Percentiles rank a stretch among this genome's conserved stretches.
Evolutionary conservation across 2,329 filamentous ascomycete genomes (phyloP).

Genomic region (Alternaria sp.): DNA sequence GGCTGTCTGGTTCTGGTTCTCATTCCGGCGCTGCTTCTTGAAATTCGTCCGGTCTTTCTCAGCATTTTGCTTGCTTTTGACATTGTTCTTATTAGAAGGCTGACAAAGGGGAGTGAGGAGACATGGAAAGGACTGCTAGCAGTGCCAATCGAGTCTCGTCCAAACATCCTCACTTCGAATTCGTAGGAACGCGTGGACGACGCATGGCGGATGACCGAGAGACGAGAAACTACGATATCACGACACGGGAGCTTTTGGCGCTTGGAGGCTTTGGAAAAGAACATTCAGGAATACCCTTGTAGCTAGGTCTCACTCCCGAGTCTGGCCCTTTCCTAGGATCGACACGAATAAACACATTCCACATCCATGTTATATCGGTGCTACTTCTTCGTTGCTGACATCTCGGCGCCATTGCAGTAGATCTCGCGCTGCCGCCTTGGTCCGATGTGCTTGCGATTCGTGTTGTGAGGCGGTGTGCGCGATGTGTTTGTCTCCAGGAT

Average conservation of each 20-base stretch:
- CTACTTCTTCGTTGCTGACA: slow-evolving; percentile 1
- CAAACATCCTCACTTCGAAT: neutral
- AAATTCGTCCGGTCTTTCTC: neutral
- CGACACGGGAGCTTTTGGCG: neutral
- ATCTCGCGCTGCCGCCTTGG: neutral
- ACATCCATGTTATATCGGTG: neutral
- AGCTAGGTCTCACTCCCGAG: neutral
- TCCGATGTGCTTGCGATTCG: slow-evolving; percentile 1
- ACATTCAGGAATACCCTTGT: neutral
- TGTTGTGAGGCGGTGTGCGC: slow-evolving; percentile 6
- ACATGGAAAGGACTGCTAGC: slow-evolving; percentile 4
- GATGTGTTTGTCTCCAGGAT: neutral
- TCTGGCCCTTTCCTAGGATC: neutral
- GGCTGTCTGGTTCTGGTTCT: slow-evolving; percentile 15
- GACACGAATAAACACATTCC: neutral
- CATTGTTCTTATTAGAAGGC: slow-evolving; percentile 6
- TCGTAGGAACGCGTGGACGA: neutral
- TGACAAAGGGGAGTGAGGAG: slow-evolving; percentile 17
- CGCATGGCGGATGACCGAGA: neutral
- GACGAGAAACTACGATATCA: neutral
- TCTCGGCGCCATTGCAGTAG: neutral
- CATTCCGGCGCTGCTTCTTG: slow-evolving; percentile 15
- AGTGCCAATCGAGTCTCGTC: neutral
- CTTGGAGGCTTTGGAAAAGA: neutral
- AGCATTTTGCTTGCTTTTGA: neutral